phyloP scores from a whole-genome alignment of 306 rosid genomes.

The Cyamopsis tetragonoloba region DNA sequence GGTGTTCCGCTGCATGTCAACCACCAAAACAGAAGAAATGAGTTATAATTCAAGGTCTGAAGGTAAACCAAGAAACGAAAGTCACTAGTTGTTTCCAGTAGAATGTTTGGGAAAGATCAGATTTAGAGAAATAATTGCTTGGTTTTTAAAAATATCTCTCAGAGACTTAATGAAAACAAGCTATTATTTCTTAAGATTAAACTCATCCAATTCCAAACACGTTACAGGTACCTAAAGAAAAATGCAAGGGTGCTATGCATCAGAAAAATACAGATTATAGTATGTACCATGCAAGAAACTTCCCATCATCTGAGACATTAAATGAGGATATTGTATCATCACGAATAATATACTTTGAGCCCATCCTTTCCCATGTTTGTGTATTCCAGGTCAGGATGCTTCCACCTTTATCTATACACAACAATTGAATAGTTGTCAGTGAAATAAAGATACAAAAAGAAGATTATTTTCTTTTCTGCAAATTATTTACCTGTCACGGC shows the following conservation, averaged over 20 bases:
- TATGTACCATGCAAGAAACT: constrained; percentile 79
- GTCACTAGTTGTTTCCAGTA: constrained; percentile 5
- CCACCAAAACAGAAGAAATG: constrained; percentile 26
- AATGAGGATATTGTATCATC: constrained; percentile 66
- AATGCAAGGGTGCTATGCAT: background rate
- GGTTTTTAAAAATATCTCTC: no score
- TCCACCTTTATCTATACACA: constrained; percentile 58
- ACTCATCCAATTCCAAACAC: no score
- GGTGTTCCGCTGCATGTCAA: constrained; percentile 81
- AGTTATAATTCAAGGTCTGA: constrained; percentile 11
- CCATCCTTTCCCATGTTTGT: constrained; percentile 66
- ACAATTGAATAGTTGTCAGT: constrained; percentile 25
- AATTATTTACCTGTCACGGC: constrained; percentile 49
- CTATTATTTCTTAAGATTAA: no score
- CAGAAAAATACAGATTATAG: constrained; percentile 13
- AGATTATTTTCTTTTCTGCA: constrained; percentile 14
- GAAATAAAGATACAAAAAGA: constrained; percentile 11
- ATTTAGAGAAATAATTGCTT: no score
- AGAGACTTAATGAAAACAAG: no score
- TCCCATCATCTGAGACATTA: constrained; percentile 83
- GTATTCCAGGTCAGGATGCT: constrained; percentile 79
- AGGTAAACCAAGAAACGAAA: constrained; percentile 5
- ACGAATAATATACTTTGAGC: constrained; percentile 55
- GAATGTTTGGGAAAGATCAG: no score
- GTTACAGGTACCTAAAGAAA: background rate